Base-by-base conservation (phyloP, 176 grass and related monocot species). In the Paspalum notatum region DNA sequence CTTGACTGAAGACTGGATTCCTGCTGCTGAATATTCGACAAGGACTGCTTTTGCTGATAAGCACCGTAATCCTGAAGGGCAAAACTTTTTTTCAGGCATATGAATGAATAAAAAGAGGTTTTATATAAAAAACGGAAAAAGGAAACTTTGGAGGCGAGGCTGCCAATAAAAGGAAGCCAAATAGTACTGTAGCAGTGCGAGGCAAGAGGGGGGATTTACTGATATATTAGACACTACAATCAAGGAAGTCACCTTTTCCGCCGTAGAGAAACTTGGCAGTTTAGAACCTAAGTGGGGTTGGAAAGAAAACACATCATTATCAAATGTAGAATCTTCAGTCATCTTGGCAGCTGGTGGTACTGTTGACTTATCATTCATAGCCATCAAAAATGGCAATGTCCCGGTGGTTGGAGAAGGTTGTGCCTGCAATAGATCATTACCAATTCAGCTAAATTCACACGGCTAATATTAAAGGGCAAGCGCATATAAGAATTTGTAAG, bases 341-440 rank as follows among this genome's bases (percentile, higher is more conserved):
- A 74, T 84, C 57, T 79, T 58, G 27, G 60, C 2, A 60, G 62
- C 20, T 53, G 58, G 67, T 73, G 17, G 56, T 67, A 82, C 65
- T 61, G 87, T 70, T 76, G 80, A 67, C 18, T 60, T 92, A 20
- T 66, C 68, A 68, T 75, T 64, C 43, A 47, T n/a, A 78, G 57
- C 82, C 75, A 76, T 80, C 22, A 75, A 81, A 89, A 84, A 92
- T 18, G 90, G 86, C 65, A 93, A 84, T 71, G 90, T 96, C 14
- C 91, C 97, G 20, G 90, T 99, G 72, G 97, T 96, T 79, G 97
- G 97, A 82, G 93, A 99, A 88, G 89, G 79, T 41, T 93, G 90
- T 72, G 75, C 85, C 93, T 99, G 84, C 14, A 91, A 94, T 59
- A 74, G 39, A 89, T 49, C 63, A 82, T 55, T 77, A 76, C 6